Conservation (phyloP, 768 basidiomycete species). For the Rickenella mellea region DNA sequence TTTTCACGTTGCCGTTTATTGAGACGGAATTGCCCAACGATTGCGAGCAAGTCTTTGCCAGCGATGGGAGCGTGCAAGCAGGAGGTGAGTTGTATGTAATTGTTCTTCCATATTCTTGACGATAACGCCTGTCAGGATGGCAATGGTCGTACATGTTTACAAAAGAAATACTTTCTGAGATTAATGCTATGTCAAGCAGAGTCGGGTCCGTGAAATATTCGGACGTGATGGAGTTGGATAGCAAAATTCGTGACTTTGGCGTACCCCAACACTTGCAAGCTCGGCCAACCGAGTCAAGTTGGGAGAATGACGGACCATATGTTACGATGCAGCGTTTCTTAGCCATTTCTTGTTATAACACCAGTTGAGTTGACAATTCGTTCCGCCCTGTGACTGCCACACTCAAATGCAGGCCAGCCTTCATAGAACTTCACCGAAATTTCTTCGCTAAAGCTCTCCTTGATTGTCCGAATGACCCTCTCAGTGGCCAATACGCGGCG, state of each 20-base stretch:
- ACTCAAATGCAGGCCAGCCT: too few species aligned
- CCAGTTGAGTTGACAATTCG: too few species aligned
- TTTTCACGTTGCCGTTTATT: background rate
- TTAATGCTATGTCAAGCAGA: constrained; percentile 49
- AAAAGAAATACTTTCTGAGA: constrained; percentile 54
- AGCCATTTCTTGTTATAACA: too few species aligned
- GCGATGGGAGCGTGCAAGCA: background rate
- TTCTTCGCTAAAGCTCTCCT: constrained; percentile 67
- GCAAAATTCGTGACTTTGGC: constrained; percentile 55
- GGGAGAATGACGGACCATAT: too few species aligned
- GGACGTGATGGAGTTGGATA: constrained; percentile 58
- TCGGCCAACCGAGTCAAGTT: too few species aligned
- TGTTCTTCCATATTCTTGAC: background rate
- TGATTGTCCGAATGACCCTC: constrained; percentile 58
- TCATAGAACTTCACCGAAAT: constrained; percentile 58
- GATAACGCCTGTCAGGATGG: constrained; percentile 29
- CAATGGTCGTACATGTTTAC: constrained; percentile 59
- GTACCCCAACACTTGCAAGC: too few species aligned
- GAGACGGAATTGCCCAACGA: background rate
- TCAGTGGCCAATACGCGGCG: constrained; percentile 62
- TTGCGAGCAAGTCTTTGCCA: background rate
- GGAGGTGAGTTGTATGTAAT: background rate
- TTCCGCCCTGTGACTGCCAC: too few species aligned
- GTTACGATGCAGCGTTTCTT: too few species aligned
- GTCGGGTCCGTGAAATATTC: constrained; percentile 56